Base-by-base conservation (phyloP, 2,329 filamentous ascomycete genomes). In the Emericellopsis cladophorae region DNA sequence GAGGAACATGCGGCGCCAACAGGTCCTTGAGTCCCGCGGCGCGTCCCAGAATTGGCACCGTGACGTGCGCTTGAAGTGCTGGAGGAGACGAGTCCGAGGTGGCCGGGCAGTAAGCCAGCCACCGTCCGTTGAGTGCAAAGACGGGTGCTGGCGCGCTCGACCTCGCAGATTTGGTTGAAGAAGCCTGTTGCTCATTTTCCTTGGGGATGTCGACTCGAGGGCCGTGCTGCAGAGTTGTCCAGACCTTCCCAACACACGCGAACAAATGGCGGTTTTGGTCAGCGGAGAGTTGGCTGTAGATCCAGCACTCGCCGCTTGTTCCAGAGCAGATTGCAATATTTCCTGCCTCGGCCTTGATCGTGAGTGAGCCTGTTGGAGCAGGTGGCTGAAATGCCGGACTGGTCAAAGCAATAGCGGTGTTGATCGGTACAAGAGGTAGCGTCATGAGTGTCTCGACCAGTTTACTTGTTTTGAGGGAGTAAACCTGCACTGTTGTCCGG, bases 401-500 rank as follows among this genome's bases (percentile, higher is more conserved):
- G 1, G 70, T 68, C 24, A 78, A 61, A 31, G 79, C 64, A n/a
- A 65, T 54, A 22, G 57, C 56, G 44, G 74, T 64, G 51, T 72
- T 67, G 51, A 84, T 59, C 37, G 76, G 64, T 41, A 77, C 66
- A 54, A 76, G 68, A 39, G 84, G 74, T 35, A 81, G 79, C 50
- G 79, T 74, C 45, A 93, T 79, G 8, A 96, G 66, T 1, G 84
- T 82, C 22, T 80, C 74, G 41, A 95, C 62, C 42, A 76, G 74
- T 45, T 75, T 71, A 50, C 79, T 80, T n/a, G 80, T 84, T 49
- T 75, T 78, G 44, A 96, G 65, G 1, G 89, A 95, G 59, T 90
- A 94, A 0, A 96, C 67, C 50, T 95, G 87, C 6, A 95, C 86
- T 0, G 82, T 81, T 0, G 89, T 95, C 59, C 94, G 88, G 53